Conservation (phyloP, 768 basidiomycete species). For the Podaxis sp. region DNA sequence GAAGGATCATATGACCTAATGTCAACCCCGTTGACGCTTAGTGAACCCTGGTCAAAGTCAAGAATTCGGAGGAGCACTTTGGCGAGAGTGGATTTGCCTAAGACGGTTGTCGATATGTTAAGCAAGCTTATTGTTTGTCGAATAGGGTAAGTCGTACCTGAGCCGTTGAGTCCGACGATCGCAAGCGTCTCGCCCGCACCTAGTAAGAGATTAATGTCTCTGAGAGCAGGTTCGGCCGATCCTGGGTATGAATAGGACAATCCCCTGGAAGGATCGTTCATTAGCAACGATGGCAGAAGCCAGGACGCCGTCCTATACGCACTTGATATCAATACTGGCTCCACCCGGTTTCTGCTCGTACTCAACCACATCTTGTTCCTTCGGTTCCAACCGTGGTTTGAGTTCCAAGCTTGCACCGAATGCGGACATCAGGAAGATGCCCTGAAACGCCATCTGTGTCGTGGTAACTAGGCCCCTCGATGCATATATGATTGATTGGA, state of each 20-base stretch:
- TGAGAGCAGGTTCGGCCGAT: slow-evolving; percentile 61
- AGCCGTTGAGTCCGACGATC: slow-evolving; percentile 84
- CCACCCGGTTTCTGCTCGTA: slow-evolving; percentile 55
- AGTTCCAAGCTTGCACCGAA: slow-evolving; percentile 78
- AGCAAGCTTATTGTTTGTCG: background rate
- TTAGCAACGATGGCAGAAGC: slow-evolving; percentile 2
- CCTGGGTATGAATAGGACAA: slow-evolving; percentile 81
- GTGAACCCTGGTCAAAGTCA: slow-evolving; percentile 69
- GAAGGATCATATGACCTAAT: slow-evolving; percentile 62
- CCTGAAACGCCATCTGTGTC: slow-evolving; percentile 76
- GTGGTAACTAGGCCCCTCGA: slow-evolving; percentile 63
- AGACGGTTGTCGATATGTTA: slow-evolving; percentile 14
- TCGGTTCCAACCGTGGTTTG: slow-evolving; percentile 66
- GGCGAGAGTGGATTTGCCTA: slow-evolving; percentile 87
- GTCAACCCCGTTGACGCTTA: slow-evolving; percentile 71
- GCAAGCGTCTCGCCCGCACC: slow-evolving; percentile 79
- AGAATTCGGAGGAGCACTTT: slow-evolving; percentile 77
- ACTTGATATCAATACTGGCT: slow-evolving; percentile 73
- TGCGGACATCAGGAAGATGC: slow-evolving; percentile 83
- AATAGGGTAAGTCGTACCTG: slow-evolving; percentile 46
- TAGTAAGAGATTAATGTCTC: slow-evolving; percentile 68
- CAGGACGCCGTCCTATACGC: slow-evolving; percentile 20
- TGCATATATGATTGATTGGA: slow-evolving; percentile 70
- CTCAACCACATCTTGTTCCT: slow-evolving; percentile 45
- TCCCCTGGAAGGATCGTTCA: slow-evolving; percentile 25